Evolutionary conservation across 805 yeast genomes (phyloP), one percentile per base, ranked within the genome.

Genomic region (Pichia nakasei): DNA sequence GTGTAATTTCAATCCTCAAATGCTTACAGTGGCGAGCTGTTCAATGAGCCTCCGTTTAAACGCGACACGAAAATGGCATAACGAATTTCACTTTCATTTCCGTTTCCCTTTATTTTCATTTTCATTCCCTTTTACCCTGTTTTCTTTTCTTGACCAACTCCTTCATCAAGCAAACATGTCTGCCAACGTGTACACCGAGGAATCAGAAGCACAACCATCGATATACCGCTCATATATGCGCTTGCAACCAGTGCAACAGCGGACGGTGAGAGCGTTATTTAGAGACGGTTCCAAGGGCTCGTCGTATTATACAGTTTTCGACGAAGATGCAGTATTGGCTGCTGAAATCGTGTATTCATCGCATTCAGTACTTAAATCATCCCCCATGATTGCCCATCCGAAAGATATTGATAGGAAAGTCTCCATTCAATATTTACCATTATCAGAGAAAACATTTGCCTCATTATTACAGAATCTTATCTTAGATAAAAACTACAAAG

Each of bases 301-400:
- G 37, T 95, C 86, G 48, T 88, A 85, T 60, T 93, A 81, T 63
- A 78, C 85, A 3, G 80, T 78, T 1, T 69, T 87, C 19, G 76
- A 72, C 38, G 76, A 74, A 3, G 96, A 91, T 60, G 96, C 97
- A 4, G 70, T 72, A 37, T 71, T 78, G 45, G 84, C 87, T 24
- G 96, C 97, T 3, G 94, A 88, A 50, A 68, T 73, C 44, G 79
- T 93, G 29, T 91, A 86, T 65, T 84, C 82, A 52, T 87, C 97
- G 0, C 78, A 75, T 35, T 78, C 94, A 21, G 95, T 88, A 9
- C 59, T 91, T 45, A 91, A 91, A 57, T 51, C 54, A 0, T 54
- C 59, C 4, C 48, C 47, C 17, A 38, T 45, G 19, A 43, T 40
- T 37, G 40, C 43, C 34, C 41, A 41, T 63, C 72, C 37, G 65